A percentile compares a stretch with the other conserved stretches of the same genome.
phyloP scores from a whole-genome alignment of 805 yeast species.

The Wickerhamiella dianesei region DNA sequence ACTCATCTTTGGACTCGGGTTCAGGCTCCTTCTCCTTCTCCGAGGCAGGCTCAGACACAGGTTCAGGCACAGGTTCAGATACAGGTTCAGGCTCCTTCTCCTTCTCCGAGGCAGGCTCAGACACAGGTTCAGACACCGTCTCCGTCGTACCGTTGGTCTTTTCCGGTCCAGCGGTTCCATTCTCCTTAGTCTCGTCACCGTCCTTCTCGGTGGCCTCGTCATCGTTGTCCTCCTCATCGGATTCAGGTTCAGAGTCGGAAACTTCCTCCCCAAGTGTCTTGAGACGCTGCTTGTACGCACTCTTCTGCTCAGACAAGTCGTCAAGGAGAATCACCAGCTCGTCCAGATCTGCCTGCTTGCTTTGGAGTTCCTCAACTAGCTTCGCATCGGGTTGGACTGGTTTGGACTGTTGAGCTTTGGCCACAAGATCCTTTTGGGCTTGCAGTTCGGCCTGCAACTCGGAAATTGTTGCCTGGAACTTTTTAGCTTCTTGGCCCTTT shows the following conservation, averaged over 20 bases:
- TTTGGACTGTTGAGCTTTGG: not conserved
- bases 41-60: too few relatives aligned
- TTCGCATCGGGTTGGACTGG: too few relatives aligned
- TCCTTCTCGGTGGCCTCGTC: not conserved
- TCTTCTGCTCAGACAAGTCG: slow-evolving; percentile 59
- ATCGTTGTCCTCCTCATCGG: slow-evolving; percentile 31
- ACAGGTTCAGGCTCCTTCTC: not conserved
- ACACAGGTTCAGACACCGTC: not conserved
- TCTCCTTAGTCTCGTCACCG: not conserved
- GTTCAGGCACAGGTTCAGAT: not conserved
- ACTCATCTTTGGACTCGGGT: slow-evolving; percentile 17
- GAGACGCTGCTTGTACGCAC: slow-evolving; percentile 41
- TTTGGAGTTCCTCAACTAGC: slow-evolving; percentile 11
- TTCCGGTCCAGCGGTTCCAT: too few relatives aligned
- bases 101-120: not conserved
- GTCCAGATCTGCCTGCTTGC: slow-evolving; percentile 41
- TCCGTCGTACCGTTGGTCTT: too few relatives aligned
- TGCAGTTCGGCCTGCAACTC: not conserved
- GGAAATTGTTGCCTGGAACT: not conserved
- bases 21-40: too few relatives aligned
- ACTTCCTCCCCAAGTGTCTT: slow-evolving; percentile 45
- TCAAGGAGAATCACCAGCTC: slow-evolving; percentile 64
- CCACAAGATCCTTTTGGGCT: not conserved
- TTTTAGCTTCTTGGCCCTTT: not conserved
- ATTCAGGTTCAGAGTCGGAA: slow-evolving; percentile 58